Percentiles rank a stretch among this genome's conserved stretches.
These are phyloP conservation scores for Lithospermum erythrorhizon DNA, from an alignment of 257 asterid genomes.

Conservation along the genomic window DNA sequence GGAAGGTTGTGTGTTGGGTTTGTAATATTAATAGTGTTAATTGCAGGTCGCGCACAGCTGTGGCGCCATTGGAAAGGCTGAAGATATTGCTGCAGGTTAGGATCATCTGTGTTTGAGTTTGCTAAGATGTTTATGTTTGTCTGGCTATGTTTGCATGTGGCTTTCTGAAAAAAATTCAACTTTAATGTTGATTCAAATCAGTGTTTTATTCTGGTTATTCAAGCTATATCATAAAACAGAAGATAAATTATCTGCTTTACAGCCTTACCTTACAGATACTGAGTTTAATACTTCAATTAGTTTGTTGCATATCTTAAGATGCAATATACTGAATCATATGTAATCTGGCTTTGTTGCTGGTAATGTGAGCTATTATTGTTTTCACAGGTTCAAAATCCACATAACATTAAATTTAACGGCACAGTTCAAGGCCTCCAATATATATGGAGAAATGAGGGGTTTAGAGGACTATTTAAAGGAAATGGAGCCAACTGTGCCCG, in stretches of 20 bases:
- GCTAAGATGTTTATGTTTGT: conserved; percentile 1
- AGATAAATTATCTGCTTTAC: not conserved
- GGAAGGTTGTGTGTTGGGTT: not conserved
- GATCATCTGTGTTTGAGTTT: conserved; percentile 1
- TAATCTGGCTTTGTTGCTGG: not conserved
- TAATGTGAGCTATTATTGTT: not conserved
- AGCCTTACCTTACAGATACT: not conserved
- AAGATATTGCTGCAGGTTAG: conserved; percentile 89
- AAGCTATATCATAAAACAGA: too few relatives aligned
- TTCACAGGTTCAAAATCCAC: conserved; percentile 88
- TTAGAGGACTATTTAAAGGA: conserved; percentile 76
- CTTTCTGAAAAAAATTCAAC: too few relatives aligned
- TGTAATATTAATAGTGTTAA: not conserved
- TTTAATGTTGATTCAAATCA: too few relatives aligned
- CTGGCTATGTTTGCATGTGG: not conserved
- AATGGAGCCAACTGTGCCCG: conserved; percentile 94
- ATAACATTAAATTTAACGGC: conserved; percentile 67
- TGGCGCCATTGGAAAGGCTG: conserved; percentile 95
- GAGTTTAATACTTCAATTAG: not conserved
- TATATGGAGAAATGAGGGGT: conserved; percentile 77
- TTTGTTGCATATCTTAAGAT: not conserved
- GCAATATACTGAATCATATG: not conserved
- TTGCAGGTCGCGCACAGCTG: conserved; percentile 94
- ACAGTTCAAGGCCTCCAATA: conserved; percentile 79
- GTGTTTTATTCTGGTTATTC: too few relatives aligned